Conservation (phyloP, 2,329 filamentous ascomycete species). For the Cercospora zeae-maydis region DNA sequence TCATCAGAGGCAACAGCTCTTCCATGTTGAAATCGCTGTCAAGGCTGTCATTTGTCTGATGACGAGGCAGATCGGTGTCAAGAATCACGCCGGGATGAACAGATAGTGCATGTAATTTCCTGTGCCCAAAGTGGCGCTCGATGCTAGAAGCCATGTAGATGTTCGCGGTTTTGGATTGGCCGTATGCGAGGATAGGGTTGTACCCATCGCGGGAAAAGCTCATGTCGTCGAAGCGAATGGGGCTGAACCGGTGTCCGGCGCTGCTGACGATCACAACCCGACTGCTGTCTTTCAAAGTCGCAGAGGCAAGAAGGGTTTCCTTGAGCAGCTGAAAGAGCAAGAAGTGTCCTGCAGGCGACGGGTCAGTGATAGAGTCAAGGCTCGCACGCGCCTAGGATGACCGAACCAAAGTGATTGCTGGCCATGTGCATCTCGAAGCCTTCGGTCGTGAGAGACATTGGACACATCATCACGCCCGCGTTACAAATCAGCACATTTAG, state of each 20-base stretch:
- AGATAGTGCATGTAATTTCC: slow-evolving; percentile 46
- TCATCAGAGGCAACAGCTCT: slow-evolving; percentile 8
- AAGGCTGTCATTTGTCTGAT: slow-evolving; percentile 5
- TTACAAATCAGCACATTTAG: slow-evolving; percentile 20
- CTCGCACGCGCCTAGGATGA: neutral
- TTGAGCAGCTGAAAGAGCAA: slow-evolving; percentile 53
- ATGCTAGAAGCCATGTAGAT: slow-evolving; percentile 52
- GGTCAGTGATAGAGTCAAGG: neutral
- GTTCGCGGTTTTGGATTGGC: slow-evolving; percentile 51
- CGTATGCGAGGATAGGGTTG: slow-evolving; percentile 40
- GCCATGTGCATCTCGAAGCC: slow-evolving; percentile 50
- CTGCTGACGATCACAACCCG: slow-evolving; percentile 46
- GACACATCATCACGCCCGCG: slow-evolving; percentile 13
- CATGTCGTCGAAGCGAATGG: slow-evolving; percentile 32
- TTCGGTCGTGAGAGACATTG: neutral
- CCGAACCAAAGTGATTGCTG: slow-evolving; percentile 46
- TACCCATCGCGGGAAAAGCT: slow-evolving; percentile 31
- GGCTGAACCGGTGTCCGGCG: slow-evolving; percentile 40
- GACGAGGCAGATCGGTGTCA: neutral
- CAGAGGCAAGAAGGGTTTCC: slow-evolving; percentile 36
- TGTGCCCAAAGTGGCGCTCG: slow-evolving; percentile 47
- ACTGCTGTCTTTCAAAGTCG: slow-evolving; percentile 35
- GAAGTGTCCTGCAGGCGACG: slow-evolving; percentile 42
- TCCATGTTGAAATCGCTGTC: slow-evolving; percentile 3
- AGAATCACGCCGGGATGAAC: slow-evolving; percentile 40